These are phyloP conservation scores for Eimeria falciformis DNA, from an alignment of 169 alveolate species.

Conservation along the genomic window DNA sequence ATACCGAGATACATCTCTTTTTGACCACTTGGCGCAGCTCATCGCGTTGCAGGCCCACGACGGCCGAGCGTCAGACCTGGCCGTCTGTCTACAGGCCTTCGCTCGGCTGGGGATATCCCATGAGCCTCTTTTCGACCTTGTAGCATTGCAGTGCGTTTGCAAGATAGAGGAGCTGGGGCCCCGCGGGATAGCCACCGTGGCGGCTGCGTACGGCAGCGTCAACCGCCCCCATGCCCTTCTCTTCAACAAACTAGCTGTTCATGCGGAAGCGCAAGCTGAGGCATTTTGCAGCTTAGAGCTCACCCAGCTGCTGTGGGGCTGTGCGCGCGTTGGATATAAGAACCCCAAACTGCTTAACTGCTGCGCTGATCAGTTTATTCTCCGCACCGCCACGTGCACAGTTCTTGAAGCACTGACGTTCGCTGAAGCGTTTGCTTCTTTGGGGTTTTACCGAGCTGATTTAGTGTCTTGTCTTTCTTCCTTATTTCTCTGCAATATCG, in stretches of 20 bases:
- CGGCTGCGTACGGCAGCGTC: constrained; percentile 68
- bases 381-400: constrained; percentile 32
- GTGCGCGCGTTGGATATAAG: constrained; percentile 16
- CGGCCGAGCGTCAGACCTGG: constrained; percentile 78
- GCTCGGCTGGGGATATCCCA: constrained; percentile 70
- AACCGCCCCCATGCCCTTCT: constrained; percentile 32
- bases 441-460: constrained; percentile 57
- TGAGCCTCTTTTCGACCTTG: constrained; percentile 59
- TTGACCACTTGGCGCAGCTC: constrained; percentile 54
- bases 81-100: constrained; percentile 72
- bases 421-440: constrained; percentile 48
- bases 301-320: constrained; percentile 69
- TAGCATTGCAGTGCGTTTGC: constrained; percentile 61
- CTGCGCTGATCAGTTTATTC: constrained; percentile 31
- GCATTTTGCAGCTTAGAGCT: constrained; percentile 53
- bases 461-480: constrained; percentile 35
- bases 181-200: constrained; percentile 73
- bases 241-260: not conserved
- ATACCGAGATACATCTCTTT: constrained; percentile 49
- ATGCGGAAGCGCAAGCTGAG: constrained; percentile 22
- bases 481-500: constrained; percentile 34
- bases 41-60: constrained; percentile 71
- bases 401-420: constrained; percentile 55
- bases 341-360: constrained; percentile 47
- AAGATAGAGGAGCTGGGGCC: constrained; percentile 61